These are phyloP conservation scores for Chytriomyces hyalinus DNA, from an alignment of 192 early-diverging fungal genomes.

Conservation along the genomic window DNA sequence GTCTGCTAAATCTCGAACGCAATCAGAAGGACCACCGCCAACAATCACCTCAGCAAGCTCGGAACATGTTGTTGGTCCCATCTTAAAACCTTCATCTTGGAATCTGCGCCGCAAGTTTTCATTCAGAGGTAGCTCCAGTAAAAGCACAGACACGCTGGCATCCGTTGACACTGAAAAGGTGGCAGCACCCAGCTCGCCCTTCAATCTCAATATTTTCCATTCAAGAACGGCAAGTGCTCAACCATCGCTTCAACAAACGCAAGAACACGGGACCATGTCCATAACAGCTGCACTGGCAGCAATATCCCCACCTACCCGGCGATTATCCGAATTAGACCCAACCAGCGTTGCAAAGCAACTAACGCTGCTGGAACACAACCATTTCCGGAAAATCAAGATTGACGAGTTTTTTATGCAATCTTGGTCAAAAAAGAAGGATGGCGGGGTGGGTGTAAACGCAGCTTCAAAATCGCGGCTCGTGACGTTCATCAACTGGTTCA, in stretches of 20 bases:
- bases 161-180: neutral
- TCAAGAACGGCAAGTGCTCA: conserved; percentile 1
- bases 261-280: neutral
- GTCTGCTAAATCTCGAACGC: neutral
- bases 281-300: neutral
- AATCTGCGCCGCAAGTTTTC: conserved; percentile 14
- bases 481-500: conserved; percentile 52
- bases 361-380: conserved; percentile 73
- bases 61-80: neutral
- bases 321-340: conserved; percentile 60
- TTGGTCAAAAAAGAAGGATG: conserved; percentile 43
- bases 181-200: neutral
- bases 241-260: neutral
- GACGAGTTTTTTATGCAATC: conserved; percentile 64
- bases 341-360: conserved; percentile 73
- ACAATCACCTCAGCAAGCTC: neutral
- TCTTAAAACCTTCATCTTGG: neutral
- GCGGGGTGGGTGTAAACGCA: conserved; percentile 33
- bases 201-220: neutral
- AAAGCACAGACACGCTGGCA: neutral
- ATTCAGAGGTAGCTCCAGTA: neutral
- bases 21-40: neutral
- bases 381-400: conserved; percentile 68
- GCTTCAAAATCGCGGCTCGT: conserved; percentile 34
- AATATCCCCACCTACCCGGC: conserved; percentile 1